Conservation (phyloP, 2,329 filamentous ascomycete species). For the Taxawa tesnikishii region DNA sequence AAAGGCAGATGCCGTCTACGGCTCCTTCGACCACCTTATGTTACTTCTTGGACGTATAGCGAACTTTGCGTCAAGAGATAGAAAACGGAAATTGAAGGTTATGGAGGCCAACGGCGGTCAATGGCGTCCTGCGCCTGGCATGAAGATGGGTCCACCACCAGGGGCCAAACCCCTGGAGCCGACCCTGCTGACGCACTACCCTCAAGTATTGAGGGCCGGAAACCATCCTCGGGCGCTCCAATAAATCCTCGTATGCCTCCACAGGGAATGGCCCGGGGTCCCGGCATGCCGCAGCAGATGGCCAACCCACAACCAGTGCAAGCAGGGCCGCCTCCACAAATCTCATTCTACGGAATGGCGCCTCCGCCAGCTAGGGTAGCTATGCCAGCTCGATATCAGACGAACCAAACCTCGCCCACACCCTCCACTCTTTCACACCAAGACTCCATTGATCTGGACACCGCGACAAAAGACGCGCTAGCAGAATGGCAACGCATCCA, state of each 20-base stretch:
- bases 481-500: constrained; percentile 69
- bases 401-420: constrained; percentile 9
- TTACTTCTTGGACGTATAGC: constrained; percentile 69
- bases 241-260: too few relatives aligned
- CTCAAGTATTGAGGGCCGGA: too few relatives aligned
- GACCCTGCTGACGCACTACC: background rate
- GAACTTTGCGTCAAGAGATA: constrained; percentile 66
- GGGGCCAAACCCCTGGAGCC: background rate
- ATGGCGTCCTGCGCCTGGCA: constrained; percentile 41
- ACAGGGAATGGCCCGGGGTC: too few relatives aligned
- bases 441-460: constrained; percentile 40
- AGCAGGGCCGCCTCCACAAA: constrained; percentile 12
- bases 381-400: constrained; percentile 29
- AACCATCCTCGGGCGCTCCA: too few relatives aligned
- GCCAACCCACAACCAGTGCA: too few relatives aligned
- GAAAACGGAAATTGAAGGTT: constrained; percentile 62
- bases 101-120: constrained; percentile 46
- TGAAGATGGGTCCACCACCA: constrained; percentile 27
- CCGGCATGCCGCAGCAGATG: background rate
- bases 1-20: constrained; percentile 66
- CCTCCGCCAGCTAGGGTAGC: constrained; percentile 24
- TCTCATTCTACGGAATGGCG: constrained; percentile 41
- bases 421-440: constrained; percentile 2
- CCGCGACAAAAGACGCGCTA: constrained; percentile 56
- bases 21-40: constrained; percentile 78